Conservation (phyloP, 352 stramenopile species). For the Phytophthora idaei region DNA sequence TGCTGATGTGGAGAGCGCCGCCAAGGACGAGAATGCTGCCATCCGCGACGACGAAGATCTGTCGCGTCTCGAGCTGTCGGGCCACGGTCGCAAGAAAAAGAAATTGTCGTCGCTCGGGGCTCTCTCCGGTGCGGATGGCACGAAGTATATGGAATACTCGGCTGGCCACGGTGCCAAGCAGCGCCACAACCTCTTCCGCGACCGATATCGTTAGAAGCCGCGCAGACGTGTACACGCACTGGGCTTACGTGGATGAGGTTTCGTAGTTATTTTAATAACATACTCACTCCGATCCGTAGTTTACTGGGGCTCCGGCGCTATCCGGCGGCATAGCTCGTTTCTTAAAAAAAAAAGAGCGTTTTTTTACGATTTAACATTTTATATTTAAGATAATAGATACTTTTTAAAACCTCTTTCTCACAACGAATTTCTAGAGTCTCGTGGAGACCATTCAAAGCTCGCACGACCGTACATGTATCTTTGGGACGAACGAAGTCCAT, state of each 20-base stretch:
- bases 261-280: not conserved
- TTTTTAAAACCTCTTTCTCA: no score
- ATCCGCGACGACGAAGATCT: slow-evolving; percentile 87
- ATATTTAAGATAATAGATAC: no score
- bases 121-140: slow-evolving; percentile 78
- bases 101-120: slow-evolving; percentile 75
- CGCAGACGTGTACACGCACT: no score
- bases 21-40: slow-evolving; percentile 82
- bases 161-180: slow-evolving; percentile 82
- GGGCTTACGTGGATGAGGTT: no score
- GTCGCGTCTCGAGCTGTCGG: slow-evolving; percentile 67
- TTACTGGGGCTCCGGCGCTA: no score
- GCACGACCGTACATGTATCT: no score
- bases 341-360: no score
- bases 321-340: no score
- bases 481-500: no score
- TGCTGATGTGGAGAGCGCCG: slow-evolving; percentile 78
- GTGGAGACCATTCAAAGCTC: no score
- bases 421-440: no score
- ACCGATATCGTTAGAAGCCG: slow-evolving; percentile 68
- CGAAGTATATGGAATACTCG: slow-evolving; percentile 90
- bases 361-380: no score
- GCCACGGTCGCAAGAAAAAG: slow-evolving; percentile 75
- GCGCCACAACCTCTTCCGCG: slow-evolving; percentile 87
- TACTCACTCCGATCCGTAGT: not conserved